Percentiles rank a stretch among this genome's conserved stretches.
Evolutionary conservation across 805 yeast genomes (phyloP).

Genomic region (Schwanniomyces sp.): DNA sequence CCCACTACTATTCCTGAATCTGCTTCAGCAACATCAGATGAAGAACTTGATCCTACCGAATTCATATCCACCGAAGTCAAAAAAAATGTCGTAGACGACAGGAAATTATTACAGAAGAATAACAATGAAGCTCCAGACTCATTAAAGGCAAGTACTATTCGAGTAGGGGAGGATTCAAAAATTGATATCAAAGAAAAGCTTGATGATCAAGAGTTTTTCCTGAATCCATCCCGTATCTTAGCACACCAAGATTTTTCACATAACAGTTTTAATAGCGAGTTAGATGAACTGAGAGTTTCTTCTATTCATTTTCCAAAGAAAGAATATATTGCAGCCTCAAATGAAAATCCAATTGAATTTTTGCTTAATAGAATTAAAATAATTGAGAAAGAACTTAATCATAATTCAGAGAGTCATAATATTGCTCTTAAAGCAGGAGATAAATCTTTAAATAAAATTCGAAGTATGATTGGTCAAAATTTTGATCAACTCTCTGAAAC

Average conservation of each 20-base stretch:
- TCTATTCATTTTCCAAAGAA: neutral
- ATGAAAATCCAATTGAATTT: slow-evolving; percentile 12
- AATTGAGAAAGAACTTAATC: slow-evolving; percentile 16
- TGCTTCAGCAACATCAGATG: slow-evolving; percentile 8
- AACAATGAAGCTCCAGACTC: neutral
- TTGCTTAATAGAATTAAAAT: slow-evolving; percentile 11
- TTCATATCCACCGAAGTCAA: slow-evolving; percentile 14
- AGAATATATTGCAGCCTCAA: neutral
- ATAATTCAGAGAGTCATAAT: slow-evolving; percentile 23
- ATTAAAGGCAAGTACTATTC: slow-evolving; percentile 1
- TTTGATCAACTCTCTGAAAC: slow-evolving; percentile 42
- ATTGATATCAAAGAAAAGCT: slow-evolving; percentile 4
- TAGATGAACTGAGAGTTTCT: neutral
- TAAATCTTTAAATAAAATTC: slow-evolving; percentile 22
- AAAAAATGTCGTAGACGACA: neutral
- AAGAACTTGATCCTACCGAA: slow-evolving; percentile 24
- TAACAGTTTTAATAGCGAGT: neutral
- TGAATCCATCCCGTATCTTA: slow-evolving; percentile 16
- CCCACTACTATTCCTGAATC: slow-evolving; percentile 1
- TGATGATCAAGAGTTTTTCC: slow-evolving; percentile 17
- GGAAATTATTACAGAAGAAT: neutral
- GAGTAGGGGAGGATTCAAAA: neutral
- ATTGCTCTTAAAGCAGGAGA: slow-evolving; percentile 32
- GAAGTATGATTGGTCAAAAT: slow-evolving; percentile 26
- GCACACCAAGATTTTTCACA: neutral